Evolutionary conservation across 2,329 filamentous ascomycete genomes (phyloP).

Genomic region (Cytospora paraplurivora): DNA sequence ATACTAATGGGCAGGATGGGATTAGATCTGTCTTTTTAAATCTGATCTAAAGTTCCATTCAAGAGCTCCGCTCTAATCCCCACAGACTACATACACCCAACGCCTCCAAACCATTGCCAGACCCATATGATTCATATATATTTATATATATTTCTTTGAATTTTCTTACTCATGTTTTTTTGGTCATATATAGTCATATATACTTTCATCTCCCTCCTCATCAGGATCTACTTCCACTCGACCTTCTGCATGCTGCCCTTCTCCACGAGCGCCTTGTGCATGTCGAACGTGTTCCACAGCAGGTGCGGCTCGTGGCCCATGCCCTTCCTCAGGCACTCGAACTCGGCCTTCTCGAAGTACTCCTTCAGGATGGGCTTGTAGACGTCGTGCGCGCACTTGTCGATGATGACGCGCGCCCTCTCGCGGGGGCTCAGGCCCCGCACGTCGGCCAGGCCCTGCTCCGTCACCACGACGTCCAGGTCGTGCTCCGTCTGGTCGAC

Average conservation of each 20-base stretch:
- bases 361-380: constrained; percentile 80
- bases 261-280: constrained; percentile 81
- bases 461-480: constrained; percentile 81
- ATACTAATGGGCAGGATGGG: no score
- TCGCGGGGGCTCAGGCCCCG: constrained; percentile 78
- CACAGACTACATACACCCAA: no score
- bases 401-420: constrained; percentile 80
- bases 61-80: no score
- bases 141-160: no score
- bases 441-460: constrained; percentile 79
- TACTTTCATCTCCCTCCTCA: background rate
- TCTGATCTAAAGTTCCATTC: no score
- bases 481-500: constrained; percentile 93
- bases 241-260: constrained; percentile 87
- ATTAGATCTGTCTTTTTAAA: no score
- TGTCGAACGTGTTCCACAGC: constrained; percentile 83
- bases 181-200: background rate
- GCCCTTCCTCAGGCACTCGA: constrained; percentile 80
- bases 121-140: no score
- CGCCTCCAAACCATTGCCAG: no score
- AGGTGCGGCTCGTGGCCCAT: constrained; percentile 90
- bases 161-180: no score
- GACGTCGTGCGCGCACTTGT: constrained; percentile 82
- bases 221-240: constrained; percentile 62
- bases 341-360: constrained; percentile 85